phyloP scores from a whole-genome alignment of 164 flowering plant species.

The Magnolia kwangsiensis region DNA sequence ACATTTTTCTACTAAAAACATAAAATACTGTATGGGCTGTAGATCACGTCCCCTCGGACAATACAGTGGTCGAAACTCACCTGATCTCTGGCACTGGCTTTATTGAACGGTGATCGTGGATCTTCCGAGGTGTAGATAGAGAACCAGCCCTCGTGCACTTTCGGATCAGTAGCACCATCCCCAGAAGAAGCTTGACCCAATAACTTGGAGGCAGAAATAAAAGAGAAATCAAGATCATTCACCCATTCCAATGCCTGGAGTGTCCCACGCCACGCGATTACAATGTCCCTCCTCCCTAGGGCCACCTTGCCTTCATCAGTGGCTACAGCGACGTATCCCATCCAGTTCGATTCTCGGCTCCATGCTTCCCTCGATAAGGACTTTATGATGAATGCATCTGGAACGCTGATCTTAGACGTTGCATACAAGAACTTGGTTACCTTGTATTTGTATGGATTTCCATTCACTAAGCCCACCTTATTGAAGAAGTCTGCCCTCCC shows the following conservation, averaged over 20 bases:
- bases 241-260: slow-evolving; percentile 33
- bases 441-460: slow-evolving; percentile 24
- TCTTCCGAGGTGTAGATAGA: slow-evolving; percentile 43
- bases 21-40: no score
- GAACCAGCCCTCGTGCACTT: slow-evolving; percentile 39
- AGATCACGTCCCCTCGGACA: no score
- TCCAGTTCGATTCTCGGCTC: slow-evolving; percentile 46
- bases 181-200: slow-evolving; percentile 1
- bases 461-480: slow-evolving; percentile 24
- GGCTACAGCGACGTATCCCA: slow-evolving; percentile 58
- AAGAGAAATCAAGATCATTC: slow-evolving; percentile 29
- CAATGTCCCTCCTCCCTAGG: slow-evolving; percentile 46
- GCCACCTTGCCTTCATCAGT: slow-evolving; percentile 42
- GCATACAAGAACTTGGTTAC: slow-evolving; percentile 46
- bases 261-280: slow-evolving; percentile 52
- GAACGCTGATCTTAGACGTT: slow-evolving; percentile 28
- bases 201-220: slow-evolving; percentile 30
- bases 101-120: slow-evolving; percentile 33
- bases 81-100: slow-evolving; percentile 49
- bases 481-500: slow-evolving; percentile 21
- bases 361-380: slow-evolving; percentile 41
- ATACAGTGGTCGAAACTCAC: slow-evolving; percentile 12
- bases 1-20: no score
- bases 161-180: not conserved
- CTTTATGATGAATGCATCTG: slow-evolving; percentile 33